A percentile compares a stretch with the other conserved stretches of the same genome.
Conservation (phyloP, 805 yeast genomes). For the Blastobotrys americana region DNA sequence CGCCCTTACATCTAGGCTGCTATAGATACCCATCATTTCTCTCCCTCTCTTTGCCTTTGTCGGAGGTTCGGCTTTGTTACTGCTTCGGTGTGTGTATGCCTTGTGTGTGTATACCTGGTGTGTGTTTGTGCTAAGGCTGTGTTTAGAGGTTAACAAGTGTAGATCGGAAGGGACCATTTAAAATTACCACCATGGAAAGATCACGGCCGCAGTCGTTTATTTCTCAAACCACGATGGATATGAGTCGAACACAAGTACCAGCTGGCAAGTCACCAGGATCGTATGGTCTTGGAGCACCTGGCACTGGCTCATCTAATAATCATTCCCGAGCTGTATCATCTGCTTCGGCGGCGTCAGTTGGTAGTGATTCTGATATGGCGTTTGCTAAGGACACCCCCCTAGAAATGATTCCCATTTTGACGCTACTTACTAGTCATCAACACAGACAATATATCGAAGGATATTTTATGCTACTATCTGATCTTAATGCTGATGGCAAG, state of each 20-base stretch:
- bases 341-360: background rate
- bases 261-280: background rate
- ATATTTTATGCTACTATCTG: conserved; percentile 36
- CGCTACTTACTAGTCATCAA: conserved; percentile 63
- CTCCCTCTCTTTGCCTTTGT: too few species aligned
- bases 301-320: background rate
- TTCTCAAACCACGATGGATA: background rate
- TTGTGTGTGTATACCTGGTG: too few species aligned
- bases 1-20: too few species aligned
- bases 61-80: too few species aligned
- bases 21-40: too few species aligned
- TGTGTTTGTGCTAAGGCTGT: too few species aligned
- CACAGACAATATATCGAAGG: conserved; percentile 58
- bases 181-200: background rate
- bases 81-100: too few species aligned
- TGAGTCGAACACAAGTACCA: background rate
- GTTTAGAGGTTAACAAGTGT: too few species aligned
- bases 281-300: too few species aligned
- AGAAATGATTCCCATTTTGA: conserved; percentile 65
- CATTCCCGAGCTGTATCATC: background rate
- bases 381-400: conserved; percentile 40
- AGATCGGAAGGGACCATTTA: too few species aligned
- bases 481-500: conserved; percentile 51
- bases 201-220: background rate
- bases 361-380: conserved; percentile 3